Evolutionary conservation across 108 stramenopile species (phyloP).

Genomic region (Phaeodactylum tricornutum): DNA sequence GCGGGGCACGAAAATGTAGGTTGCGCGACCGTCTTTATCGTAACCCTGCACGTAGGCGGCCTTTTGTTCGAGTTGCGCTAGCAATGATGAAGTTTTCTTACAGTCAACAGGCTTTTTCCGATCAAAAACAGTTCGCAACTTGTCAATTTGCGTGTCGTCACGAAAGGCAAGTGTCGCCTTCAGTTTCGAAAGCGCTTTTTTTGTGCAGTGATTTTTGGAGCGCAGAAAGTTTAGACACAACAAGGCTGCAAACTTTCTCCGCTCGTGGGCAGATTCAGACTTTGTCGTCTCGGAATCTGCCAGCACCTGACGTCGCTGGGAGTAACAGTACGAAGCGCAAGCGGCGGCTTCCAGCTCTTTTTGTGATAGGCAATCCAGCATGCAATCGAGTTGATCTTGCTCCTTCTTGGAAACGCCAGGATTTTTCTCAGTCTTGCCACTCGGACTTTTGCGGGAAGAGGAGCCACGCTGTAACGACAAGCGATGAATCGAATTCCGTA

Average conservation of each 20-base stretch:
- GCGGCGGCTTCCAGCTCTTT: slow-evolving; percentile 28
- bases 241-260: neutral
- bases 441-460: too few relatives aligned
- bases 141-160: slow-evolving; percentile 8
- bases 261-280: neutral
- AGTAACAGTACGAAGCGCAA: slow-evolving; percentile 19
- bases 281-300: slow-evolving; percentile 6
- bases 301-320: too few relatives aligned
- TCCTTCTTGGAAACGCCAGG: neutral
- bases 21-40: slow-evolving; percentile 28
- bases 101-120: neutral
- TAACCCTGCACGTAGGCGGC: slow-evolving; percentile 21
- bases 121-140: slow-evolving; percentile 16
- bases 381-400: neutral
- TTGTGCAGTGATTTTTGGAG: slow-evolving; percentile 15
- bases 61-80: slow-evolving; percentile 1
- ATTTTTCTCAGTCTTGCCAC: neutral
- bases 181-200: slow-evolving; percentile 9
- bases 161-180: slow-evolving; percentile 19
- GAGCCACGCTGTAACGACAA: too few relatives aligned
- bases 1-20: slow-evolving; percentile 29
- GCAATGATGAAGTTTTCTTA: neutral
- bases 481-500: too few relatives aligned
- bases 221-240: slow-evolving; percentile 5
- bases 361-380: slow-evolving; percentile 7